Conservation (phyloP, 2,329 filamentous ascomycete genomes). For the Phaeosphaeria sp. region DNA sequence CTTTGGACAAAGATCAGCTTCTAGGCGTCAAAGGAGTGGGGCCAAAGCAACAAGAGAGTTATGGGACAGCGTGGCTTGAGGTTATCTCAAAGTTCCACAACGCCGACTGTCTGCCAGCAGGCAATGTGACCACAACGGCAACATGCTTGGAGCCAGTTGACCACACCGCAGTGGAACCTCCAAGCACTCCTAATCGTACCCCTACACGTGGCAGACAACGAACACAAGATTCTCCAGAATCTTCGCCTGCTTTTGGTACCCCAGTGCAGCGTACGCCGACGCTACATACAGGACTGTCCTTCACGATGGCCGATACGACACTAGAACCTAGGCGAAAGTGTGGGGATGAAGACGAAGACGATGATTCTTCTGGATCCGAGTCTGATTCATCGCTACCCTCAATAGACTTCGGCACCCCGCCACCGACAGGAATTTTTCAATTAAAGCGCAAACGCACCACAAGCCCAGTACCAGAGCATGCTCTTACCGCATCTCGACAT, state of each 20-base stretch:
- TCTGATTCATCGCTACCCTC: conserved; percentile 22
- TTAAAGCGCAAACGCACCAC: conserved; percentile 36
- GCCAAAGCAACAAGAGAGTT: conserved; percentile 19
- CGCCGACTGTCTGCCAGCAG: conserved; percentile 3
- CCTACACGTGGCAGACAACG: neutral
- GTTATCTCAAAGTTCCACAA: conserved; percentile 26
- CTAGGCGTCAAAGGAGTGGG: conserved; percentile 36
- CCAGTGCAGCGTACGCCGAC: conserved; percentile 18
- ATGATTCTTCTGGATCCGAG: neutral
- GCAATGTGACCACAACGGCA: neutral
- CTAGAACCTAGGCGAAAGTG: conserved; percentile 10
- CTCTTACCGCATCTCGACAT: neutral
- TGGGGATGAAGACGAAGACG: neutral
- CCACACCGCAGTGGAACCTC: neutral
- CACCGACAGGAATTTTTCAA: conserved; percentile 9
- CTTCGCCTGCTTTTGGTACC: conserved; percentile 30
- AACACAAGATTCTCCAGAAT: conserved; percentile 17
- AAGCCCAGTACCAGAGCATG: conserved; percentile 13
- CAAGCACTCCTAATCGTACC: conserved; percentile 5
- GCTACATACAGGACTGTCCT: conserved; percentile 25
- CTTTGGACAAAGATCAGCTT: conserved; percentile 22
- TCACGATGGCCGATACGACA: conserved; percentile 29
- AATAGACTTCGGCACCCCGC: conserved; percentile 22
- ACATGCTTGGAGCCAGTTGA: neutral
- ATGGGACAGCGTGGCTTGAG: conserved; percentile 37